A percentile compares a stretch with the other conserved stretches of the same genome.
These are phyloP conservation scores for Picochlorum sp. DNA, from an alignment of 139 green algal species.

Conservation along the genomic window DNA sequence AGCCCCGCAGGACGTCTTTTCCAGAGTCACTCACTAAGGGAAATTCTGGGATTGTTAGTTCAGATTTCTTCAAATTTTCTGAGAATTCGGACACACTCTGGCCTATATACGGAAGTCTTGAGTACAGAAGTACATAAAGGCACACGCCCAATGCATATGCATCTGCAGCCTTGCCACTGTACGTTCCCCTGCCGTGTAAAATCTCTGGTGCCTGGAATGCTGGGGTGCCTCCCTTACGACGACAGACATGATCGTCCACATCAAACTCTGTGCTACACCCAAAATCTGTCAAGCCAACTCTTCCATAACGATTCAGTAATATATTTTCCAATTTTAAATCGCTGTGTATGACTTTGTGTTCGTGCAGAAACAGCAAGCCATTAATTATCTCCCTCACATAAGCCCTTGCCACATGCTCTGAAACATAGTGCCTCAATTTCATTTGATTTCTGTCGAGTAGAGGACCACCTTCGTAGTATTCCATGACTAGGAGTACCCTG, in stretches of 20 bases:
- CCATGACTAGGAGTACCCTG: slow-evolving; percentile 82
- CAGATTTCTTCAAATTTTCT: slow-evolving; percentile 63
- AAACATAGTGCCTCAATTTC: slow-evolving; percentile 43
- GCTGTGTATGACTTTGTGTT: slow-evolving; percentile 67
- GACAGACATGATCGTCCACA: slow-evolving; percentile 23
- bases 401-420: slow-evolving; percentile 56
- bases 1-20: slow-evolving; percentile 49
- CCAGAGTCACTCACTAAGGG: slow-evolving; percentile 35
- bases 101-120: slow-evolving; percentile 67
- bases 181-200: slow-evolving; percentile 36
- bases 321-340: slow-evolving; percentile 85
- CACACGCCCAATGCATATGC: slow-evolving; percentile 74
- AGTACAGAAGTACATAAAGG: slow-evolving; percentile 72
- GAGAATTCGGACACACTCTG: slow-evolving; percentile 44
- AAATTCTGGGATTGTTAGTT: slow-evolving; percentile 52
- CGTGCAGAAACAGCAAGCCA: slow-evolving; percentile 72
- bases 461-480: slow-evolving; percentile 69
- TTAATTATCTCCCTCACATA: slow-evolving; percentile 67
- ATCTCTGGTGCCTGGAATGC: slow-evolving; percentile 66
- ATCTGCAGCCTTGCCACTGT: slow-evolving; percentile 61
- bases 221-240: slow-evolving; percentile 51
- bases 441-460: slow-evolving; percentile 59
- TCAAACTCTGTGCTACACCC: slow-evolving; percentile 51
- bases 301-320: slow-evolving; percentile 48
- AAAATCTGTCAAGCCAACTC: slow-evolving; percentile 72